Conservation (phyloP, 495 filamentous ascomycete genomes). For the Tuber brumale region DNA sequence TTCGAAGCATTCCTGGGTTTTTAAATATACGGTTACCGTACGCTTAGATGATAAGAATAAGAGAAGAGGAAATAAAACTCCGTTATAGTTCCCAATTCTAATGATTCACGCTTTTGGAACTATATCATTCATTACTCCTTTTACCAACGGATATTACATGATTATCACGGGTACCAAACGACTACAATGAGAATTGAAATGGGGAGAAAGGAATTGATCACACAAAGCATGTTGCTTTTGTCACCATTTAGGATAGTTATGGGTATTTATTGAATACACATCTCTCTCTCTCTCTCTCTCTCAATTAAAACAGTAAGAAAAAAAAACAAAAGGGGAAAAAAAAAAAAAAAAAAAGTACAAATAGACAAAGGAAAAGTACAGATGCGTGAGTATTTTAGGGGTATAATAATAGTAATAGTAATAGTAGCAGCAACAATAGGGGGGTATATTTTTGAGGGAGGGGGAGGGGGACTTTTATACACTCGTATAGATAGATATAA, state of each 20-base stretch:
- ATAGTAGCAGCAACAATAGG: neutral
- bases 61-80: neutral
- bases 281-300: neutral
- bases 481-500: neutral
- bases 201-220: neutral
- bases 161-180: neutral
- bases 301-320: neutral
- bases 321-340: neutral
- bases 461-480: neutral
- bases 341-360: neutral
- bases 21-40: no score
- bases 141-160: neutral
- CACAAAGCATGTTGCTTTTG: neutral
- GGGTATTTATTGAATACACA: neutral
- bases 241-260: neutral
- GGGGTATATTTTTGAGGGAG: neutral
- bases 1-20: no score
- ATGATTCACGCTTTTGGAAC: neutral
- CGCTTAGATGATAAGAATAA: no score
- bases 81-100: neutral
- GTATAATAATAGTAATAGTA: neutral
- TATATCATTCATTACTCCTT: neutral
- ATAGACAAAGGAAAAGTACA: neutral
- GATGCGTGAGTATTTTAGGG: neutral
- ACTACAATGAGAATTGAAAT: neutral